Evolutionary conservation across 176 grass and related monocot species (phyloP), one percentile per base, ranked within the genome.

Genomic region (Phragmites australis): DNA sequence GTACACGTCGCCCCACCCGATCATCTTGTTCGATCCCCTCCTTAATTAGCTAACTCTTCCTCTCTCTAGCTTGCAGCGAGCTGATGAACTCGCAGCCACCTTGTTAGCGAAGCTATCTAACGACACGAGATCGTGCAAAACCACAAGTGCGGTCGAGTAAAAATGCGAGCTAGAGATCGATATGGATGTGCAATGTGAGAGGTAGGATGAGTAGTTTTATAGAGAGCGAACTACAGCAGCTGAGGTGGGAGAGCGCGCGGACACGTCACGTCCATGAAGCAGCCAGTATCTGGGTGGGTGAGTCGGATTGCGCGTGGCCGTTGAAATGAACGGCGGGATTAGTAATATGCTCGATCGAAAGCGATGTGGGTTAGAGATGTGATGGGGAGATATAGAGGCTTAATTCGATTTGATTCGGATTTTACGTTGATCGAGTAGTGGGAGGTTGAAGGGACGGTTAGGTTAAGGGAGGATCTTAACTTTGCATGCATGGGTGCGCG

Each of bases 1-100:
- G 88, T 89, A 95, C 22, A 98, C 40, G 73, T 91, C 96, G 9
- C 74, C 87, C 84, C 88, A 87, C 75, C 77, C 86, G 65, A 98
- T 98, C 96, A 98, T 98, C 42, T 54, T 74, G 18, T 66, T 59
- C 56, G 8, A 14, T 30, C 30, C 21, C 27, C 18, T 45, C 9
- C 8, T 45, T 45, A 12, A 12, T 45, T 45, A 12, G 44, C 16
- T 51, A 16, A 6, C 49, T 19, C 16, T 51, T 17, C 19, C 49
- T 18, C 4, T 51, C 17, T 19, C 16, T 61, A 77, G 25, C 26
- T 37, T 37, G 2, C 34, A 37, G 34, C 34, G 48, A 75, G 32
- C 51, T 56, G 21, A 21, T 43, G 52, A 54, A 9, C 52, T 19
- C 15, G 47, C 47, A 17, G 0, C 7, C 25, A n/a, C n/a, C n/a